A percentile compares a stretch with the other conserved stretches of the same genome.
Evolutionary conservation across 352 stramenopile genomes (phyloP).

Genomic region (Pythium oligandrum): DNA sequence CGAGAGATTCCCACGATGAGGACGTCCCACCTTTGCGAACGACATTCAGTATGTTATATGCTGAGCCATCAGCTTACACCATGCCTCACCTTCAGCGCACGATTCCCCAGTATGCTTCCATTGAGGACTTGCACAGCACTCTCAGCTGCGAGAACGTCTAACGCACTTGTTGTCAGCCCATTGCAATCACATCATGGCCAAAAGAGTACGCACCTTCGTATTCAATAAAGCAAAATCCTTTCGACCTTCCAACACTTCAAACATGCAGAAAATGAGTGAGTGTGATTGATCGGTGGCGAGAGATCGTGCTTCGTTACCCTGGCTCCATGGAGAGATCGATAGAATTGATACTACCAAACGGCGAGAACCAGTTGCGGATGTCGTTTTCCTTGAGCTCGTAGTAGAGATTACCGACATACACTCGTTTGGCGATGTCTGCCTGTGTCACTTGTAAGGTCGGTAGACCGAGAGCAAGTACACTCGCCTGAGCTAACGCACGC

Average conservation of each 20-base stretch:
- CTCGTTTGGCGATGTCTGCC: constrained; percentile 55
- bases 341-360: constrained; percentile 64
- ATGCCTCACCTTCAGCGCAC: constrained; percentile 41
- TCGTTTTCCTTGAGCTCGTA: constrained; percentile 82
- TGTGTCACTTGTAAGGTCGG: constrained; percentile 39
- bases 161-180: background rate
- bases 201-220: constrained; percentile 36
- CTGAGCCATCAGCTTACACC: background rate
- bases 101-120: constrained; percentile 50
- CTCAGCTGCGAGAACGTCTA: constrained; percentile 72
- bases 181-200: background rate
- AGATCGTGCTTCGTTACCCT: constrained; percentile 22
- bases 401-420: constrained; percentile 81
- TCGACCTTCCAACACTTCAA: constrained; percentile 51
- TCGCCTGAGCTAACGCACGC: constrained; percentile 60
- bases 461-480: constrained; percentile 57
- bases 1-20: constrained; percentile 59
- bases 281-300: too few species aligned
- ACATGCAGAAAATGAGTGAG: background rate
- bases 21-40: constrained; percentile 50
- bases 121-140: constrained; percentile 78
- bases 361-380: constrained; percentile 56
- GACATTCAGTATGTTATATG: background rate
- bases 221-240: constrained; percentile 81
- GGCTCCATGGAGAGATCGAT: constrained; percentile 78